phyloP scores from a whole-genome alignment of 768 basidiomycete genomes.

The Boletus rubropictus region DNA sequence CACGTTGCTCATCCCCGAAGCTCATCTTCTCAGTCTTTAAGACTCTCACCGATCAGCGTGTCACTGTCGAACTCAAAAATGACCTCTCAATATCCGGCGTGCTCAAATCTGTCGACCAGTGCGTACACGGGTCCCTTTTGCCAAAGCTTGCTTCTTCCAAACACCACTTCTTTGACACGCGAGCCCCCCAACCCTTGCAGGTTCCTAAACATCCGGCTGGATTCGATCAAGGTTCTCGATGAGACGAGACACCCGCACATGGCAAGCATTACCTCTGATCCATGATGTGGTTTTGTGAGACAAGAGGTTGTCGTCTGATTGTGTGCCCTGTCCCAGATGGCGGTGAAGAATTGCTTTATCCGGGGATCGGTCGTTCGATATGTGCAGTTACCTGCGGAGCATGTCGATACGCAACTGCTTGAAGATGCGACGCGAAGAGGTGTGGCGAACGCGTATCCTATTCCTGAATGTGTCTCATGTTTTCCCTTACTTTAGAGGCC shows the following conservation, averaged over 20 bases:
- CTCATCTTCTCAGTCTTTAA: slow-evolving; percentile 99
- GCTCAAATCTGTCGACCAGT: slow-evolving; percentile 98
- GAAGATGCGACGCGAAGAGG: slow-evolving; percentile 97
- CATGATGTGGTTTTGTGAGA: background rate
- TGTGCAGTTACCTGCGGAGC: slow-evolving; percentile 87
- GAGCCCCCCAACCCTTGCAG: slow-evolving; percentile 34
- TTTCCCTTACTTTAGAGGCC: slow-evolving; percentile 32
- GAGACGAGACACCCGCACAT: slow-evolving; percentile 95
- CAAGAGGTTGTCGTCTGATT: background rate
- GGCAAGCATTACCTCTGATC: slow-evolving; percentile 44
- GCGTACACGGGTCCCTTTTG: slow-evolving; percentile 25
- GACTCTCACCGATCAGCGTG: slow-evolving; percentile 94
- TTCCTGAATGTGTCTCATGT: slow-evolving; percentile 1
- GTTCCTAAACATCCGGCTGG: slow-evolving; percentile 93
- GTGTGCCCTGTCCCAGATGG: slow-evolving; percentile 57
- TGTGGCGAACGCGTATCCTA: slow-evolving; percentile 29
- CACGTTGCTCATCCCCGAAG: slow-evolving; percentile 29
- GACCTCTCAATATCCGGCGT: slow-evolving; percentile 95
- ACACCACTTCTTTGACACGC: background rate
- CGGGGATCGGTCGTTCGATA: slow-evolving; percentile 98
- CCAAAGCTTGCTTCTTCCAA: background rate
- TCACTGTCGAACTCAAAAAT: slow-evolving; percentile 97
- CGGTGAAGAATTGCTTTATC: slow-evolving; percentile 98
- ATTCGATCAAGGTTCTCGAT: slow-evolving; percentile 88
- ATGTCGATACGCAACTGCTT: slow-evolving; percentile 90